phyloP scores from a whole-genome alignment of 345 rosid genomes.

The Reutealis trisperma region DNA sequence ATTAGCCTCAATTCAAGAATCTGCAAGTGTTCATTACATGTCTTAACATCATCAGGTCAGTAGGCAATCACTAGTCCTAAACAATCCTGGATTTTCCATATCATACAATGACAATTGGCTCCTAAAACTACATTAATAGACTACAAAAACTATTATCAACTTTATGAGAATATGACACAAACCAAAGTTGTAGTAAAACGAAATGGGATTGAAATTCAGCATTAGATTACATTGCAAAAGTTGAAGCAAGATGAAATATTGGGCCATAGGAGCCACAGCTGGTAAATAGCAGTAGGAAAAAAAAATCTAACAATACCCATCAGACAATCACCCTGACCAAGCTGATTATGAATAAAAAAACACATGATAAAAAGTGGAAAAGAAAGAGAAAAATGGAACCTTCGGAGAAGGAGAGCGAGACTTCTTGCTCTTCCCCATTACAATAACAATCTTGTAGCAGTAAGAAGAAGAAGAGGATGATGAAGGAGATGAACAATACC shows the following conservation, averaged over 20 bases:
- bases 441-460: conserved; percentile 29
- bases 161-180: no score
- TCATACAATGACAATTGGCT: no score
- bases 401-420: conserved; percentile 41
- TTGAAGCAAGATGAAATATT: not conserved
- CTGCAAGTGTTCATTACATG: no score
- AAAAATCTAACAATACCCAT: not conserved
- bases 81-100: no score
- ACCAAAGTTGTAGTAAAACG: no score
- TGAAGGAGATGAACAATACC: not conserved
- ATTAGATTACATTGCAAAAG: no score
- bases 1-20: no score
- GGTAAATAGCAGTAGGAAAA: not conserved
- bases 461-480: conserved; percentile 8
- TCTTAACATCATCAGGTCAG: no score
- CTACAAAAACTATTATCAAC: no score
- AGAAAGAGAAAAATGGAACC: conserved; percentile 29
- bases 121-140: no score
- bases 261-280: not conserved
- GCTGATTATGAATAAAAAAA: not conserved
- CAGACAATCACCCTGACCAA: not conserved
- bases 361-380: not conserved
- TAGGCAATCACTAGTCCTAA: no score
- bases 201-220: no score
- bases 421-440: conserved; percentile 53